phyloP scores from a whole-genome alignment of 257 asterid genomes.

The Rubia yunnanensis region DNA sequence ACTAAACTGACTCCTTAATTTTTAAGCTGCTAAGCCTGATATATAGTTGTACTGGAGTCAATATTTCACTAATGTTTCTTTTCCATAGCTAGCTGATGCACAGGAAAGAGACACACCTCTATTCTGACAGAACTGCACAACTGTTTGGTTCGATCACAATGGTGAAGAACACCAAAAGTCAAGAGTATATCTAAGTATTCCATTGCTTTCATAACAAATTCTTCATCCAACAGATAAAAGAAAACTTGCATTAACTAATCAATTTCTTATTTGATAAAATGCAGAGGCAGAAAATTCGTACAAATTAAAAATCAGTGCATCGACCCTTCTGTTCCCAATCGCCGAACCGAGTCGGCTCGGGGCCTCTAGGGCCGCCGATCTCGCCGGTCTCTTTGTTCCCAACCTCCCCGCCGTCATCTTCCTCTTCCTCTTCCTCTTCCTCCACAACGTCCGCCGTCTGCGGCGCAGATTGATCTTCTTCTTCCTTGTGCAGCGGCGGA shows the following conservation, averaged over 20 bases:
- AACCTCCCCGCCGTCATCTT: slow-evolving; percentile 15
- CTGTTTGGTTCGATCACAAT: not conserved
- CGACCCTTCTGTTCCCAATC: slow-evolving; percentile 92
- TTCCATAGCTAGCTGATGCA: not conserved
- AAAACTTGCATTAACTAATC: not conserved
- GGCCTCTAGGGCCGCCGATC: slow-evolving; percentile 82
- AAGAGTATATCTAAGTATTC: not conserved
- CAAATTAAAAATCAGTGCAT: slow-evolving; percentile 56
- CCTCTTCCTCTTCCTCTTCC: slow-evolving; percentile 18
- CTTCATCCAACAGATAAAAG: not conserved
- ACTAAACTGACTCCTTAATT: not conserved
- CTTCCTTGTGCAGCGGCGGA: not conserved
- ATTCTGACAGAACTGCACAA: not conserved
- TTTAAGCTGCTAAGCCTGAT: not conserved
- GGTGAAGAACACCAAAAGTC: not conserved
- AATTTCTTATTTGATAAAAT: not conserved
- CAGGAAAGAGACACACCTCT: not conserved
- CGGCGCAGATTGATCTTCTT: slow-evolving; percentile 1
- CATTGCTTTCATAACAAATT: not conserved
- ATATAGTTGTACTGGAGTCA: too few relatives aligned
- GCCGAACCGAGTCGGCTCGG: slow-evolving; percentile 87
- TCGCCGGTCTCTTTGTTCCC: slow-evolving; percentile 55
- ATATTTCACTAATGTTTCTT: not conserved
- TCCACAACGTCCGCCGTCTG: slow-evolving; percentile 21
- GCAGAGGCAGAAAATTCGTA: not conserved